Evolutionary conservation across 352 stramenopile species (phyloP), one percentile per base, ranked within the genome.

Genomic region (Aphanomyces astaci): DNA sequence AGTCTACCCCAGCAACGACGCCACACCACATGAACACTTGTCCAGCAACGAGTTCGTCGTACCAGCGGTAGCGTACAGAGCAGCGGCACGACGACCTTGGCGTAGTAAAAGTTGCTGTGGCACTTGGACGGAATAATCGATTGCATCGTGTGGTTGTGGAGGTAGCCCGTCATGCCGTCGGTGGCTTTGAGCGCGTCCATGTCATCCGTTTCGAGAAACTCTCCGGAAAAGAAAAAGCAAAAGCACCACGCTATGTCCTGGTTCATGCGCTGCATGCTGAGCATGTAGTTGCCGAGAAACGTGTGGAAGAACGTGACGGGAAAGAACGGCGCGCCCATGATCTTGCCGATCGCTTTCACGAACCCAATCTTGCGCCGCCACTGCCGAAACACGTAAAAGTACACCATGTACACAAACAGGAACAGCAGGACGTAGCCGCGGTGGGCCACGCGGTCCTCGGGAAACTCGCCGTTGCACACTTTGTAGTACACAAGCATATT

Each of bases 401-500:
- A 97, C 36, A 97, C 68, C 22, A 94, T 93, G 75, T 98, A 98
- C 0, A 97, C 31, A 30, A 97, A 92, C 27, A 98, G 81, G 33
- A 87, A 72, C 9, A 98, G 73, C 36, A 96, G 94, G 76, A 98
- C 97, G 59, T 94, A 96, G 30, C 94, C 93, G 54, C 88, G 78
- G 52, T 89, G 82, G 13, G 90, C 66, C 15, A 95, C 72, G 24
- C 49, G 49, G 48, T 59, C 51, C 40, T 95, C 86, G 0, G 86
- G 86, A 31, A 95, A 95, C 64, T 92, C 87, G 0, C 77, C 79
- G 55, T 95, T 95, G 72, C 91, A 83, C 24, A 96, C 90, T 80
- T 99, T 98, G 88, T 98, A 98, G 75, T 99, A 99, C 25, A 98
- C 77, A 59, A 99, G 80, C 77, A 98, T 89, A 63, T 94, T 91